Base-by-base conservation (phyloP, 768 basidiomycete species). In the Tephrocybe sp. region DNA sequence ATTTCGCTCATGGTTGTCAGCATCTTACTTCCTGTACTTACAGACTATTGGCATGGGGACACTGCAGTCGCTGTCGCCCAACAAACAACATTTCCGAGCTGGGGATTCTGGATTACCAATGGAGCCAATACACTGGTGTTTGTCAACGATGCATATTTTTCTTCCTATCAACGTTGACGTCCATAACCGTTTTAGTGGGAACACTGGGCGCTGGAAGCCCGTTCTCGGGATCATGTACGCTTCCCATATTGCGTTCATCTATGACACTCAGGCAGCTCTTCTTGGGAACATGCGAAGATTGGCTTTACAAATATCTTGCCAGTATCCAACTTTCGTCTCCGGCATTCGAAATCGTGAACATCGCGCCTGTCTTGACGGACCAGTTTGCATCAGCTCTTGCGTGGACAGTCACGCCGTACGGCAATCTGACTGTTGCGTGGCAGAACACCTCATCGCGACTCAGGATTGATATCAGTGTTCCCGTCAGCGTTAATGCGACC, bases 251-350 rank as follows among this genome's bases (percentile, higher is more conserved):
- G 25, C 4, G 34, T 36, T 10, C 15, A 9, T 18, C 12, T 33
- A 14, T 20, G 38, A 40, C 21, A 0, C 4, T 17, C 34, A 1
- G 3, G 18, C 37, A 68, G 66, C 60, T 60, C 20, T 68, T 68
- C 63, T 59, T 68, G 18, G 65, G 66, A 37, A 68, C 66, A 2
- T 68, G 62, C 56, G 63, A 68, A 53, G 66, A 68, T 46, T 68
- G 65, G 66, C 46, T 68, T 11, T 68, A 55, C 55, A 65, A 65
- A 40, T 47, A 63, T 51, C 57, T 68, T 0, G 63, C 59, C 10
- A 65, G 66, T 0, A 65, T 68, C 32, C 59, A 66, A 36, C 32
- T 55, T 18, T 59, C 63, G 3, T 55, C 63, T 39, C 23, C 53
- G 8, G 66, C 63, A 5, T 68, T 65, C 54, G 57, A 64, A 39